Conservation (phyloP, 2,329 filamentous ascomycete species). For the Trichoderma sp. region DNA sequence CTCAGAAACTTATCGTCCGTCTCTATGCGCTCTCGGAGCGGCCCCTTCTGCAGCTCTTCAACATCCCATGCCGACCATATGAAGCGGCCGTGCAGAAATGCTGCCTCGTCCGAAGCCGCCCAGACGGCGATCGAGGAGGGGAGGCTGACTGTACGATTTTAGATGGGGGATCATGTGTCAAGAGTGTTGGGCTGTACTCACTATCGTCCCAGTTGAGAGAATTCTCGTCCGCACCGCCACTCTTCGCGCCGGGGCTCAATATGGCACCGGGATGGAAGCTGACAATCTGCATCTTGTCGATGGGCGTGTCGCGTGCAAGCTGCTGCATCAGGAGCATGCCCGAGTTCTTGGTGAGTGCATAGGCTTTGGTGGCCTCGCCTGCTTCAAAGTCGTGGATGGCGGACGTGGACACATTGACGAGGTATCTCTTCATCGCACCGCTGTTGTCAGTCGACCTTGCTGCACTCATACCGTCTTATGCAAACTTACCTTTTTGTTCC, state of each 20-base stretch:
- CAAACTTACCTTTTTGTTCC: constrained; percentile 24
- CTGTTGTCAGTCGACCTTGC: not conserved
- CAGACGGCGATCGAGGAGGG: constrained; percentile 46
- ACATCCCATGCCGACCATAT: constrained; percentile 54
- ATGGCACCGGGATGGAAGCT: constrained; percentile 44
- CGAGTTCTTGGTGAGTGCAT: constrained; percentile 40
- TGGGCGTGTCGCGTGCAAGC: constrained; percentile 37
- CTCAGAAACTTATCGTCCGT: constrained; percentile 8
- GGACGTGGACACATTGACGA: constrained; percentile 23
- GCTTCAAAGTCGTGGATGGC: constrained; percentile 34
- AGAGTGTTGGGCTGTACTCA: not conserved
- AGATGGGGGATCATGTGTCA: no score
- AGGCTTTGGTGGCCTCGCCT: constrained; percentile 37
- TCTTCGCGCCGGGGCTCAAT: constrained; percentile 35
- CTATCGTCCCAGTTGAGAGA: constrained; percentile 19
- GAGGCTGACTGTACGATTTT: constrained; percentile 31
- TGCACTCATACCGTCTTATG: not conserved
- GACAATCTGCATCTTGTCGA: constrained; percentile 43
- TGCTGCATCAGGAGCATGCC: constrained; percentile 40
- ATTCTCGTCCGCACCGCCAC: constrained; percentile 24
- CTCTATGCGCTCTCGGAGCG: constrained; percentile 27
- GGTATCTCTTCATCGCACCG: not conserved
- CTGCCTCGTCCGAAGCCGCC: constrained; percentile 44
- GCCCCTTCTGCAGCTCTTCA: constrained; percentile 43
- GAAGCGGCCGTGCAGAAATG: constrained; percentile 49